Evolutionary conservation across 1,139 yeast genomes (phyloP).

Genomic region (Yamadazyma atlantica): DNA sequence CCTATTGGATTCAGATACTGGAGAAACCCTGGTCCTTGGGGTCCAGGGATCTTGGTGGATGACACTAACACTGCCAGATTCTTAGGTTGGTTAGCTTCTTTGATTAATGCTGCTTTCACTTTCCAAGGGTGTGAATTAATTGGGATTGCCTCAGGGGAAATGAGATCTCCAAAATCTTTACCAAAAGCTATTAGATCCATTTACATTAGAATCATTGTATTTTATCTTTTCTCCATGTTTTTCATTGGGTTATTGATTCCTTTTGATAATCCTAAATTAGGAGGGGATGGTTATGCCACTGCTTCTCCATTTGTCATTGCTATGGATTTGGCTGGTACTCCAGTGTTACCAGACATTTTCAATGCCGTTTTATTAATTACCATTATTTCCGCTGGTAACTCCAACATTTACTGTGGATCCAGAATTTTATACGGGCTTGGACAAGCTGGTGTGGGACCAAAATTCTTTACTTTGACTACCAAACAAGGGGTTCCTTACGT

Average conservation of each 20-base stretch:
- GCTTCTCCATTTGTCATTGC: slow-evolving; percentile 58
- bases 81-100: slow-evolving; percentile 63
- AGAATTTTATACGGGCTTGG: slow-evolving; percentile 70
- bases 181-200: slow-evolving; percentile 86
- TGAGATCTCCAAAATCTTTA: slow-evolving; percentile 77
- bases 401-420: slow-evolving; percentile 78
- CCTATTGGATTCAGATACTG: slow-evolving; percentile 86
- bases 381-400: slow-evolving; percentile 76
- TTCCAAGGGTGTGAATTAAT: slow-evolving; percentile 80
- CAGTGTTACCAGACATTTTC: slow-evolving; percentile 66
- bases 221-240: slow-evolving; percentile 76
- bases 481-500: slow-evolving; percentile 66
- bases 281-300: slow-evolving; percentile 31
- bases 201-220: slow-evolving; percentile 73
- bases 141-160: slow-evolving; percentile 89
- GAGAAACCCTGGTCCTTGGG: slow-evolving; percentile 92
- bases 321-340: slow-evolving; percentile 68
- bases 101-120: slow-evolving; percentile 74
- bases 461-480: slow-evolving; percentile 49
- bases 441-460: slow-evolving; percentile 61
- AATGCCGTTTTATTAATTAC: slow-evolving; percentile 72
- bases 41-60: slow-evolving; percentile 53
- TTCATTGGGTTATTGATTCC: slow-evolving; percentile 86
- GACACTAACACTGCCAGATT: slow-evolving; percentile 55
- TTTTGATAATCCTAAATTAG: slow-evolving; percentile 56